Base-by-base conservation (phyloP, 768 basidiomycete genomes). In the Mycena olivaceomarginata region DNA sequence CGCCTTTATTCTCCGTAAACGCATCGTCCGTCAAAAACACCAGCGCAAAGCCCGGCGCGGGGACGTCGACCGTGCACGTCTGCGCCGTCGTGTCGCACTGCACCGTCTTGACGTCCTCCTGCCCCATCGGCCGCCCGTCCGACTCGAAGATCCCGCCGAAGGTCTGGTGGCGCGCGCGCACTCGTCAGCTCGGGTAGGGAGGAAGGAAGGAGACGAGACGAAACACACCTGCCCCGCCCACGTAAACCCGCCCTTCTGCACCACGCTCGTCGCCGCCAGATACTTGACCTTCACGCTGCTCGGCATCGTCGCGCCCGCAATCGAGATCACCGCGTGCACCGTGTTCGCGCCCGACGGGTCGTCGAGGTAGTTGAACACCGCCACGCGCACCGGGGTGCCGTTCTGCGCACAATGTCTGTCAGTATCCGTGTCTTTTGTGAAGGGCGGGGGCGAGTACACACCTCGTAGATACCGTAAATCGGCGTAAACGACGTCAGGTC, bases 41-140 rank as follows among this genome's bases (percentile, higher is more conserved):
- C 57, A 97, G 87, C 1, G 94, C 95, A 75, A 94, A 92, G 40
- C 91, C 91, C 0, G 96, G 95, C 0, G 94, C 94, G 40, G 91
- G 89, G 59, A 96, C 91, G 7, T 88, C 87, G 66, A 96, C 86
- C n/a, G 83, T 78, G 82, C 95, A 60, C 15, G 59, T 60, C 31
- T 20, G 0, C 37, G 59, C 59, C 37, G 16, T 20, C 6, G 59
- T 60, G 31, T 60, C n/a, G 59, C 59, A 60, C 15, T 60, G 15
- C 11, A 60, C 59, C 7, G 59, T 60, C 31, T 60, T 6, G 31
- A 60, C 39, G 59, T 16, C 59, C 16, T 60, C 59, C 31, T 37
- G 13, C 16, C 59, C 59, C 59, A 39, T 60, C 37, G 59, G 59
- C 5, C 59, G 59, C 7, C 59, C 59, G 59, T 60, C 59, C 2